Base-by-base conservation (phyloP, 2,329 filamentous ascomycete genomes). In the Pochonia chlamydosporia region DNA sequence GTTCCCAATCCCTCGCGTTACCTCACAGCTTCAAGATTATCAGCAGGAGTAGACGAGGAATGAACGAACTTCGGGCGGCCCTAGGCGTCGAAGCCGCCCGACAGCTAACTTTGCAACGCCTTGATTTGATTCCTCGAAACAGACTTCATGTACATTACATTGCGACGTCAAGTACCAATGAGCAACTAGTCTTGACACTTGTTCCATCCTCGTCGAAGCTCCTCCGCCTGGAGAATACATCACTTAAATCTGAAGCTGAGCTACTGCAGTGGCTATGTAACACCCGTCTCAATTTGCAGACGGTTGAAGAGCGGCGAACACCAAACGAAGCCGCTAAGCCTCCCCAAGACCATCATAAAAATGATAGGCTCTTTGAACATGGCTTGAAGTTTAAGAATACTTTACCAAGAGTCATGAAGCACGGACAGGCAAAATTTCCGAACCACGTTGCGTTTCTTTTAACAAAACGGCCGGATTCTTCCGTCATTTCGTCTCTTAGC, bases 141-240 rank as follows among this genome's bases (percentile, higher is more conserved):
- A 61, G 66, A 10, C 63, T 67, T 8, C 67, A 73, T 48, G 65
- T 68, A 46, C 59, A 67, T 43, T 77, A 72, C 58, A 62, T 65
- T 51, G 62, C 75, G 45, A 62, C 59, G 28, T 59, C 72, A 37
- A 68, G 67, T n/a, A 65, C 73, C 45, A 66, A 64, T 7, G 64
- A 64, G 14, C 59, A 54, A 9, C 55, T 78, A 21, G 50, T 71
- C 24, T 62, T 78, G 35, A 65, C 69, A 30, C 55, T 75, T 4
- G 60, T 72, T n/a, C 71, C 71, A 6, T 59, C 65, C 30, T 53
- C 64, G n/a, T 58, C 69, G 43, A 67, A 69, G 46, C 61, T 76
- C 24, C 62, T 79, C 26, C 69, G 75, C 25, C 71, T 63, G 42
- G 76, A 79, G 55, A 67, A 68, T 41, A 65, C 59, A 30, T 65